phyloP scores from a whole-genome alignment of 139 green algal genomes.

The Chlamydomonas sp. region DNA sequence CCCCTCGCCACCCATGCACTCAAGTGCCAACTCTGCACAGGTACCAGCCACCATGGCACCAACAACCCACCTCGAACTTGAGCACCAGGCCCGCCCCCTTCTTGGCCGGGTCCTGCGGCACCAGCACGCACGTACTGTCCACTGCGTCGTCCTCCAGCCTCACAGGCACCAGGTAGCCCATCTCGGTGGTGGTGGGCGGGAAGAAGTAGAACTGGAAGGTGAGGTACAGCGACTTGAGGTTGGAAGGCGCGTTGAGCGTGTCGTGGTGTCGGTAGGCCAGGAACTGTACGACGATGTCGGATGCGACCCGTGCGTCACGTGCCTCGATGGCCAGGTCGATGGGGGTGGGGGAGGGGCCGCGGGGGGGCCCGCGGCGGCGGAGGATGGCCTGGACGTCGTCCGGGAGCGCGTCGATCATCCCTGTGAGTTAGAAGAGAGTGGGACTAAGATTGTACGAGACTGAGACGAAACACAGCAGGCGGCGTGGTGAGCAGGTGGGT shows the following conservation, averaged over 20 bases:
- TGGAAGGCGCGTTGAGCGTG: slow-evolving; percentile 53
- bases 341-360: slow-evolving; percentile 22
- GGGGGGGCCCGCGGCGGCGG: slow-evolving; percentile 21
- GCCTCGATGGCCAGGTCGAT: slow-evolving; percentile 61
- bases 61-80: slow-evolving; percentile 41
- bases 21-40: no score
- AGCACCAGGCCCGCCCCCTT: slow-evolving; percentile 54
- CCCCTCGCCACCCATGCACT: no score
- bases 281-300: slow-evolving; percentile 67
- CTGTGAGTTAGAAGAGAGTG: slow-evolving; percentile 1
- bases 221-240: slow-evolving; percentile 68
- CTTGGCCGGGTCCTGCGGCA: slow-evolving; percentile 48
- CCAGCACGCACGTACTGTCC: slow-evolving; percentile 44
- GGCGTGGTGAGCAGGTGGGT: no score
- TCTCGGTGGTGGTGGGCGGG: slow-evolving; percentile 56
- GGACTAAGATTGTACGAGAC: no score
- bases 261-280: slow-evolving; percentile 54
- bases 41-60: no score
- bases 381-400: slow-evolving; percentile 58
- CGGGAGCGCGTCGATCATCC: slow-evolving; percentile 60
- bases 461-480: background rate
- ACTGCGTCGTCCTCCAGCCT: slow-evolving; percentile 14
- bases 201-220: slow-evolving; percentile 77
- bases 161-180: slow-evolving; percentile 46
- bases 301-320: slow-evolving; percentile 56